Percentiles rank a stretch among this genome's conserved stretches.
Evolutionary conservation across 2,329 filamentous ascomycete genomes (phyloP).

Genomic region (Tolypocladium endophyticum): DNA sequence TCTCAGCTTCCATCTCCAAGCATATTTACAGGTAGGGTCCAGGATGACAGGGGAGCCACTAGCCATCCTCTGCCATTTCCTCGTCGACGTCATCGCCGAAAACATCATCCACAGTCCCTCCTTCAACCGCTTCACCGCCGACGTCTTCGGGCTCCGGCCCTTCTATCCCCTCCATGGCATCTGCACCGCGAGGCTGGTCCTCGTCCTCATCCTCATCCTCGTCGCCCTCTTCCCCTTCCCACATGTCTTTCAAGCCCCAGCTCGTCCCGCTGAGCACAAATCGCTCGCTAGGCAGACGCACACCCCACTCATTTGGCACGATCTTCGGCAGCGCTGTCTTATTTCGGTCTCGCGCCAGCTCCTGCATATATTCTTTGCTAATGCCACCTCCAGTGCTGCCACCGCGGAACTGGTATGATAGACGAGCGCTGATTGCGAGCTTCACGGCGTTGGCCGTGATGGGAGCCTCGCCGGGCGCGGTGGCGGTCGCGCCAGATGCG

Average conservation of each 20-base stretch:
- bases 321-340: conserved; percentile 54
- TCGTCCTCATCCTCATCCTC: conserved; percentile 25
- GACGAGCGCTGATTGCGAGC: conserved; percentile 59
- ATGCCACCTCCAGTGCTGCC: conserved; percentile 41
- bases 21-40: background rate
- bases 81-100: conserved; percentile 44
- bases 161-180: conserved; percentile 40
- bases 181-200: conserved; percentile 26
- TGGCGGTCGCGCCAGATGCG: conserved; percentile 36
- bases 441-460: conserved; percentile 58
- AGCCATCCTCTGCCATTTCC: conserved; percentile 39
- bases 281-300: conserved; percentile 55
- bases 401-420: conserved; percentile 58
- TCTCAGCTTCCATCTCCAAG: background rate
- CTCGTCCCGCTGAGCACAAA: conserved; percentile 57
- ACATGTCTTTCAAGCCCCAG: conserved; percentile 53
- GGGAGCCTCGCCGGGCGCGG: conserved; percentile 38
- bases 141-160: conserved; percentile 29
- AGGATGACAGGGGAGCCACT: background rate
- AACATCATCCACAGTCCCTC: conserved; percentile 42
- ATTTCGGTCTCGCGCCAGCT: conserved; percentile 64
- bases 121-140: conserved; percentile 36
- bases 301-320: conserved; percentile 55
- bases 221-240: conserved; percentile 36
- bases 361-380: conserved; percentile 66